Percentiles rank a stretch among this genome's conserved stretches.
Conservation (phyloP, 2,329 filamentous ascomycete genomes). For the Neophaeococcomyces mojaviensis region DNA sequence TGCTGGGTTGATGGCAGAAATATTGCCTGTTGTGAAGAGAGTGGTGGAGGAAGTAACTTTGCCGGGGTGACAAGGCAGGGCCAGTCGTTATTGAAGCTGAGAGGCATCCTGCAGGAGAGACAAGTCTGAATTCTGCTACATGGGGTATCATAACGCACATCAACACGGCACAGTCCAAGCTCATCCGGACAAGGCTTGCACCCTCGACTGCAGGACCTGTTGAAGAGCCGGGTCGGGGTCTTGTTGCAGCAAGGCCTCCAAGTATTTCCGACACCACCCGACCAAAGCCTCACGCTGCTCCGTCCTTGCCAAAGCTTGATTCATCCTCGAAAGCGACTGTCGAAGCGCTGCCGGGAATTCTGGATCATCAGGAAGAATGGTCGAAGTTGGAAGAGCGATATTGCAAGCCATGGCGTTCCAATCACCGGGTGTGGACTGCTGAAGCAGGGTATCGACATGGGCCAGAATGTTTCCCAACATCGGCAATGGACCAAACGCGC, state of each 20-base stretch:
- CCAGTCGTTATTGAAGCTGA: not conserved
- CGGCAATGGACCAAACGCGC: slow-evolving; percentile 58
- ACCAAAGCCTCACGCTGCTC: slow-evolving; percentile 33
- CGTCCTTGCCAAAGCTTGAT: slow-evolving; percentile 35
- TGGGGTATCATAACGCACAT: slow-evolving; percentile 5
- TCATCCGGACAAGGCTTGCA: slow-evolving; percentile 18
- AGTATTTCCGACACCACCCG: slow-evolving; percentile 39
- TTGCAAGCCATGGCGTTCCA: slow-evolving; percentile 62
- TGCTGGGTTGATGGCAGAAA: slow-evolving; percentile 63
- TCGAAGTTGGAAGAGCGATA: slow-evolving; percentile 63
- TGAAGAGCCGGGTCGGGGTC: slow-evolving; percentile 47
- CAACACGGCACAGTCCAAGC: not conserved
- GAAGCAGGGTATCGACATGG: slow-evolving; percentile 63
- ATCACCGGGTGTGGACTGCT: slow-evolving; percentile 51
- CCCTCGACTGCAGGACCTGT: slow-evolving; percentile 41
- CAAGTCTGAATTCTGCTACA: not conserved
- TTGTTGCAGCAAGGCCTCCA: slow-evolving; percentile 40
- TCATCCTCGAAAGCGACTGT: slow-evolving; percentile 56
- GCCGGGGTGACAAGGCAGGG: slow-evolving; percentile 14
- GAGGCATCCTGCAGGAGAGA: not conserved
- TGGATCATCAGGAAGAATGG: slow-evolving; percentile 54
- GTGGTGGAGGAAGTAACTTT: slow-evolving; percentile 50
- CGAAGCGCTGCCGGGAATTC: slow-evolving; percentile 68
- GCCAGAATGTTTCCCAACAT: slow-evolving; percentile 60
- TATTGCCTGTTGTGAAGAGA: slow-evolving; percentile 65